phyloP scores from a whole-genome alignment of 441 rosid genomes.

The Eruca vesicaria region DNA sequence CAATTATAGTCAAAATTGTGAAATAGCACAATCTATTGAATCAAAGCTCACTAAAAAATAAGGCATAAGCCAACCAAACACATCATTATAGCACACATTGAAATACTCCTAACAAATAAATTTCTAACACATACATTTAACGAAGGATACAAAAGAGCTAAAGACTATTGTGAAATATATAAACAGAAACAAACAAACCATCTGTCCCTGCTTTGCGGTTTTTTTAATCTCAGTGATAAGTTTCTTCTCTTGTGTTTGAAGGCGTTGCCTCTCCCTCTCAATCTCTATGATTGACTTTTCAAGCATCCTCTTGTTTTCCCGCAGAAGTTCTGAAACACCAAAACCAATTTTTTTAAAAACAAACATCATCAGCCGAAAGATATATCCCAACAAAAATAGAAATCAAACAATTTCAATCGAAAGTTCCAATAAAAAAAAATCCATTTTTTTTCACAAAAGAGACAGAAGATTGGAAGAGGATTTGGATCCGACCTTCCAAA shows the following conservation, averaged over 20 bases:
- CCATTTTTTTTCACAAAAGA: too few relatives aligned
- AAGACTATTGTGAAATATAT: not conserved
- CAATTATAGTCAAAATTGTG: not conserved
- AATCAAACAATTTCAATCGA: not conserved
- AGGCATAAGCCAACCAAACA: not conserved
- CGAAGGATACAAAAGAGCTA: not conserved
- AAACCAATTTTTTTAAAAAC: not conserved
- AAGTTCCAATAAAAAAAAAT: too few relatives aligned
- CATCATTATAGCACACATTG: not conserved
- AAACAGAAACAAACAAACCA: slow-evolving; percentile 44
- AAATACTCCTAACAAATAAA: not conserved
- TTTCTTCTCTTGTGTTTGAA: slow-evolving; percentile 85
- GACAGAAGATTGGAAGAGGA: too few relatives aligned
- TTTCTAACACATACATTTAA: not conserved
- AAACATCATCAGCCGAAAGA: not conserved
- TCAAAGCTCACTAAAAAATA: not conserved
- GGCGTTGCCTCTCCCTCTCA: slow-evolving; percentile 89
- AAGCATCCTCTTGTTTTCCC: slow-evolving; percentile 87
- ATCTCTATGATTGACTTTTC: slow-evolving; percentile 91
- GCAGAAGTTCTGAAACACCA: slow-evolving; percentile 59
- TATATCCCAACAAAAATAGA: not conserved
- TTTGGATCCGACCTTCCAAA: too few relatives aligned
- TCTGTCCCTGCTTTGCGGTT: slow-evolving; percentile 91
- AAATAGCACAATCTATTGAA: not conserved
- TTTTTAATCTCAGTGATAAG: slow-evolving; percentile 84